Evolutionary conservation across 331 rosid species (phyloP), one percentile per base, ranked within the genome.

Genomic region (Stylosanthes scabra): DNA sequence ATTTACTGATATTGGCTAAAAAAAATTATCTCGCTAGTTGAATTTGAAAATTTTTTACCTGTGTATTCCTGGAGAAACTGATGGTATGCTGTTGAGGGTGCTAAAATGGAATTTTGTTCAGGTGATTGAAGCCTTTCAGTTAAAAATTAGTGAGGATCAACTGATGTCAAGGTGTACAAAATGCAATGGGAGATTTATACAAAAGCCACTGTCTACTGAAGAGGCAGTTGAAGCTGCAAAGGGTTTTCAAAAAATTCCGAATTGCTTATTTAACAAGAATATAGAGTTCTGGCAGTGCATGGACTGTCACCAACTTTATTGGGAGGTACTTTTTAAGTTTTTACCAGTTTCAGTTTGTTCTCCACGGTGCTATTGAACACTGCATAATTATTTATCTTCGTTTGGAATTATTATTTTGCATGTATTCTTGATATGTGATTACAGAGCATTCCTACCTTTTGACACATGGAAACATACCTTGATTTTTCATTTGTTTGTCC

Each of bases 181-280:
- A 86, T 92, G 96, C 86, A 92, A 92, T 75, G 98, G 98, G 45
- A 82, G 79, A 52, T 92, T 92, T 81, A 88, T 90, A 79, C 96
- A 92, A 76, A 92, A 85, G 73, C 91, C 95, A 64, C 87, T 90
- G 57, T 29, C 90, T 25, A 87, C 89, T 15, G 96, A 88, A 85
- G 98, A 92, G 79, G 96, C 96, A 63, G 74, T 84, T 52, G 88
- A 84, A 83, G 97, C 95, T 56, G 95, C 98, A 11, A 90, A 85
- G 79, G 95, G 95, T 75, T 93, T 93, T 73, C 98, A 93, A 74
- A 87, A 78, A 80, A 90, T 93, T 59, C 95, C 97, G 7, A 74
- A 55, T 74, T 92, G 95, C 88, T 84, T 92, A 82, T 90, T 90
- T 78, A 66, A 90, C 77, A 88, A 84, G 88, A 87, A 92, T 78